phyloP scores from a whole-genome alignment of 176 grass and related monocot species.

The Cenchrus americanus region DNA sequence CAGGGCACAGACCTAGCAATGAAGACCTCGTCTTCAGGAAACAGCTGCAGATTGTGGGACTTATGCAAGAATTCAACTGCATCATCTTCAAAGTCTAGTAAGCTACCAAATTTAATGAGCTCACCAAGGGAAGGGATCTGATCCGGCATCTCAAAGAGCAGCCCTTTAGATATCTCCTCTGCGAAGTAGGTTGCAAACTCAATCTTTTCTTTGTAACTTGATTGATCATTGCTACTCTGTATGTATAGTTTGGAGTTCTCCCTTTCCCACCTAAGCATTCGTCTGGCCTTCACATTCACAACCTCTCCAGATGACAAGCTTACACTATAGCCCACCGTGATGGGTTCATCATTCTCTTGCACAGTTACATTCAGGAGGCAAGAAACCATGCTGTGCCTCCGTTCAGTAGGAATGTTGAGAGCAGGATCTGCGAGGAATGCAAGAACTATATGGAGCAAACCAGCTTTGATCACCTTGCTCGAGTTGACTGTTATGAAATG shows the following conservation, averaged over 20 bases:
- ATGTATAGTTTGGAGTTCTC: slow-evolving; percentile 46
- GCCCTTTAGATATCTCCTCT: slow-evolving; percentile 15
- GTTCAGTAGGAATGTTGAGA: slow-evolving; percentile 39
- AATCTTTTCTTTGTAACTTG: background rate
- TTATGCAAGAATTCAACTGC: slow-evolving; percentile 65
- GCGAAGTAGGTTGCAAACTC: too few relatives aligned
- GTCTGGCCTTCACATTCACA: slow-evolving; percentile 38
- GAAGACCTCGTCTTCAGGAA: slow-evolving; percentile 58
- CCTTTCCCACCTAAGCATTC: slow-evolving; percentile 67
- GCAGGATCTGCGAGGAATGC: slow-evolving; percentile 49
- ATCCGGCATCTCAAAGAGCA: slow-evolving; percentile 63
- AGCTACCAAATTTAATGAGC: slow-evolving; percentile 54
- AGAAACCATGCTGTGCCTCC: slow-evolving; percentile 49
- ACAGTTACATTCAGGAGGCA: slow-evolving; percentile 50
- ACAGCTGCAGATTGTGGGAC: slow-evolving; percentile 67
- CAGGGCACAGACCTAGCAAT: background rate
- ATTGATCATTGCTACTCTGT: background rate
- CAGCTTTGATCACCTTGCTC: slow-evolving; percentile 34
- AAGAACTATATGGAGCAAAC: slow-evolving; percentile 52
- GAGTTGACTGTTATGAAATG: background rate
- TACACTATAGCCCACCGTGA: slow-evolving; percentile 56
- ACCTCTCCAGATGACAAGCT: slow-evolving; percentile 34
- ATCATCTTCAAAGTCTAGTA: slow-evolving; percentile 59
- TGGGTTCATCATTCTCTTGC: slow-evolving; percentile 41
- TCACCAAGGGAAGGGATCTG: slow-evolving; percentile 50